Percentiles rank a stretch among this genome's conserved stretches.
Evolutionary conservation across 176 grass and related monocot genomes (phyloP).

Genomic region (Triticum monococcum): DNA sequence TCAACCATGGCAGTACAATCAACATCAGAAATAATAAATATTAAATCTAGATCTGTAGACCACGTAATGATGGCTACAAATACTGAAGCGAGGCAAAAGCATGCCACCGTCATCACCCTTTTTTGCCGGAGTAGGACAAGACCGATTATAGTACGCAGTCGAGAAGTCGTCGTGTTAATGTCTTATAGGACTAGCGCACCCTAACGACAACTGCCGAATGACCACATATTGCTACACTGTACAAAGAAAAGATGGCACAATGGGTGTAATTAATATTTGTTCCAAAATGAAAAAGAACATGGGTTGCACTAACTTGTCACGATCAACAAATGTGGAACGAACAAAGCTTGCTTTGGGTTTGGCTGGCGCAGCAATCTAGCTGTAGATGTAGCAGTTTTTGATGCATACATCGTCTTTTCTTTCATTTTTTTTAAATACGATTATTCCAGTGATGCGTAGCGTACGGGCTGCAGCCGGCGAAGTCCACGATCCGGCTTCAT

Average conservation of each 20-base stretch:
- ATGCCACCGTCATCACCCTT: too few relatives aligned
- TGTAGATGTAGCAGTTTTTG: background rate
- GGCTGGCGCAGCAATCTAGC: too few relatives aligned
- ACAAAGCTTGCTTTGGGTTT: constrained; percentile 13
- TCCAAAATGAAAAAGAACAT: background rate
- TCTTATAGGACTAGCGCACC: too few relatives aligned
- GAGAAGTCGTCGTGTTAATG: too few relatives aligned
- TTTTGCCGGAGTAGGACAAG: too few relatives aligned
- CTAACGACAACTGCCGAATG: too few relatives aligned
- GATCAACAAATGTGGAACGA: background rate
- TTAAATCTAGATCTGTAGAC: too few relatives aligned
- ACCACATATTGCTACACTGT: background rate
- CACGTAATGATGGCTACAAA: too few relatives aligned
- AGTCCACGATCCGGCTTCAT: background rate
- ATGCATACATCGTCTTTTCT: background rate
- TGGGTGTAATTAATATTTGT: background rate
- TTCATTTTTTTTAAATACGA: background rate
- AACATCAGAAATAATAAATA: too few relatives aligned
- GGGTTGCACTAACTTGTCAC: background rate
- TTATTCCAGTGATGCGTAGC: background rate
- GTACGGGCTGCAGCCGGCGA: background rate
- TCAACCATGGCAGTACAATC: too few relatives aligned
- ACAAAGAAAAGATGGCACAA: background rate
- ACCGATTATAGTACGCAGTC: too few relatives aligned
- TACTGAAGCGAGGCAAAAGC: too few relatives aligned